A percentile compares a stretch with the other conserved stretches of the same genome.
phyloP scores from a whole-genome alignment of 805 yeast genomes.

The Saccharomyces mikatae region DNA sequence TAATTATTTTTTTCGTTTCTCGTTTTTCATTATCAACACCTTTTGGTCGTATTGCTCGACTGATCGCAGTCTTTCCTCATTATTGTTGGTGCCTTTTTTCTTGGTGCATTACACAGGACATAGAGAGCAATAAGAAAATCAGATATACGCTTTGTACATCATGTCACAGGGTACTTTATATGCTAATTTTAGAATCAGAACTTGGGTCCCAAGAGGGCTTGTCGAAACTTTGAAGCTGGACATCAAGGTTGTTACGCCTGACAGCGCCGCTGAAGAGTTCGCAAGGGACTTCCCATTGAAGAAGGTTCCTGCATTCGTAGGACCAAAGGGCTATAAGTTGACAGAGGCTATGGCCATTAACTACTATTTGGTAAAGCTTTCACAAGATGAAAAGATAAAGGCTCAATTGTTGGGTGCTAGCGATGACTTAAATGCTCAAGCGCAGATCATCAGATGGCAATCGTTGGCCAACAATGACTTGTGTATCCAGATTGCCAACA shows the following conservation, averaged over 20 bases:
- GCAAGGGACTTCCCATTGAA: constrained; percentile 52
- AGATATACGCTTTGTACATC: neutral
- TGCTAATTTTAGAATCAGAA: constrained; percentile 36
- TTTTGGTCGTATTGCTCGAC: neutral
- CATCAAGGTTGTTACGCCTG: constrained; percentile 37
- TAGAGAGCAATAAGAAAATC: neutral
- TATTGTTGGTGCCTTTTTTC: neutral
- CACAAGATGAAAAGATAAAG: constrained; percentile 30
- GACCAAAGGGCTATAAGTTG: constrained; percentile 65
- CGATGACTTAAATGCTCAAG: constrained; percentile 23
- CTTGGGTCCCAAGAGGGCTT: constrained; percentile 40
- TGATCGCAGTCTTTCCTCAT: neutral
- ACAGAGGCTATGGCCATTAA: constrained; percentile 61
- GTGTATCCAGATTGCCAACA: constrained; percentile 37
- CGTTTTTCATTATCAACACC: neutral
- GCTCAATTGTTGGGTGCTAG: constrained; percentile 48
- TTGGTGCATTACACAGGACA: neutral
- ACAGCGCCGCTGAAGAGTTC: constrained; percentile 33
- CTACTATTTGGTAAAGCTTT: constrained; percentile 38
- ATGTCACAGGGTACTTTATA: constrained; percentile 69
- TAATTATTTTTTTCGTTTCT: neutral
- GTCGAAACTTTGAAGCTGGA: constrained; percentile 55
- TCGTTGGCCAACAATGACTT: constrained; percentile 69
- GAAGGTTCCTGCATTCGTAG: constrained; percentile 61
- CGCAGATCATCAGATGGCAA: constrained; percentile 59